Conservation (phyloP, 805 yeast species). For the Teunomyces panamensis region DNA sequence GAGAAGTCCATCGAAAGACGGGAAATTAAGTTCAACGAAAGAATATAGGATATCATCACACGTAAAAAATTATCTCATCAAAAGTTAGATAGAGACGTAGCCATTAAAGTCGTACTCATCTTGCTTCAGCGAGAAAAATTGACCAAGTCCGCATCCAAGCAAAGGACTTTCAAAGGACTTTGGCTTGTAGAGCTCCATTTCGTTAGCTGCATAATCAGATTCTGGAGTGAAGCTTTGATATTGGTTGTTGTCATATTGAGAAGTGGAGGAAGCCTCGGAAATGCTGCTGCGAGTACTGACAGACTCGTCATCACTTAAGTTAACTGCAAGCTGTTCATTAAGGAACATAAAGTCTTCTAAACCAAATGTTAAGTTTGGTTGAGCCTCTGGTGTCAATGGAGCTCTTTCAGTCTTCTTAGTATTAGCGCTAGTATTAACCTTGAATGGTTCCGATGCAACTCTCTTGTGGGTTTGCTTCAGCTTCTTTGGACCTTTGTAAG, state of each 20-base stretch:
- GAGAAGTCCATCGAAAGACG: background rate
- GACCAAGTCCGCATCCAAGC: slow-evolving; percentile 18
- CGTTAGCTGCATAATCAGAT: slow-evolving; percentile 21
- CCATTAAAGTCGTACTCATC: slow-evolving; percentile 26
- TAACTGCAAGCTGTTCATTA: slow-evolving; percentile 19
- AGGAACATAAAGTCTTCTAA: slow-evolving; percentile 30
- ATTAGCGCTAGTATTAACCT: background rate
- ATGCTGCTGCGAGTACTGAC: slow-evolving; percentile 6
- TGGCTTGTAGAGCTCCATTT: slow-evolving; percentile 11
- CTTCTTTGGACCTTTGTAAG: slow-evolving; percentile 27
- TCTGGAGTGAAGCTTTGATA: slow-evolving; percentile 17
- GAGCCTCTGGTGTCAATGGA: slow-evolving; percentile 6
- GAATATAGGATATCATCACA: background rate
- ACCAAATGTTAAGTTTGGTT: slow-evolving; percentile 7
- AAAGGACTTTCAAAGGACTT: slow-evolving; percentile 14
- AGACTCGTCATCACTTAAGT: slow-evolving; percentile 10
- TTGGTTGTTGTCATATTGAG: slow-evolving; percentile 4
- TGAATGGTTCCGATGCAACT: slow-evolving; percentile 22
- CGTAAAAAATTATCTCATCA: background rate
- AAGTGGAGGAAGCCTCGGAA: slow-evolving; percentile 1
- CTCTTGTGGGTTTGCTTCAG: slow-evolving; percentile 18
- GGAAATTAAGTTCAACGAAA: background rate
- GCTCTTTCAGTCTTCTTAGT: slow-evolving; percentile 1
- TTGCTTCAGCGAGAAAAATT: slow-evolving; percentile 20
- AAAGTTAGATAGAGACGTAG: slow-evolving; percentile 14